phyloP scores from a whole-genome alignment of 2,329 filamentous ascomycete species.

The Ploettnerulaceae sp. region DNA sequence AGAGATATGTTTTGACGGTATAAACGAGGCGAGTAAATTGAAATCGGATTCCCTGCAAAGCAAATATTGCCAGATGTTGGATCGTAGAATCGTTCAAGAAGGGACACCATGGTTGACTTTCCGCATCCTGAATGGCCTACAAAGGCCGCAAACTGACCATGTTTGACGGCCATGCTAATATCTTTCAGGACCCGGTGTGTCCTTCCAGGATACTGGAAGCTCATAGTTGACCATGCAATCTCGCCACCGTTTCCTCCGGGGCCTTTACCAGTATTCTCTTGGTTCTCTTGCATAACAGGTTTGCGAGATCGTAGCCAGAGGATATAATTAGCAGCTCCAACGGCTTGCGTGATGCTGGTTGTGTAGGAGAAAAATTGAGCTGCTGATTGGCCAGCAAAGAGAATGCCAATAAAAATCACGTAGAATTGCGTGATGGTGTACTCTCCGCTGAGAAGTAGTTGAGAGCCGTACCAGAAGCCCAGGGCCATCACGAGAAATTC shows the following conservation, averaged over 20 bases:
- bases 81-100: conserved; percentile 82
- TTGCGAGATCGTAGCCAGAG: conserved; percentile 32
- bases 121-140: conserved; percentile 54
- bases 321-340: conserved; percentile 35
- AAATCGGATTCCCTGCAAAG: conserved; percentile 42
- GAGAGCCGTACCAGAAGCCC: conserved; percentile 37
- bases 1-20: conserved; percentile 49
- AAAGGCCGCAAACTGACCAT: conserved; percentile 69
- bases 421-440: conserved; percentile 44
- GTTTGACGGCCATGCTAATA: conserved; percentile 38
- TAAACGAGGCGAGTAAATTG: conserved; percentile 49
- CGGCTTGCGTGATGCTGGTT: conserved; percentile 8
- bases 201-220: conserved; percentile 11
- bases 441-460: conserved; percentile 38
- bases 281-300: conserved; percentile 12
- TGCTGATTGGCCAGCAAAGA: conserved; percentile 27
- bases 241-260: conserved; percentile 6
- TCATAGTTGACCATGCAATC: conserved; percentile 4
- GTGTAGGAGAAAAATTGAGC: conserved; percentile 10
- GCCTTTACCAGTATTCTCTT: conserved; percentile 4
- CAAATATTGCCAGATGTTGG: conserved; percentile 12
- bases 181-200: conserved; percentile 8
- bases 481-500: conserved; percentile 33
- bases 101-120: conserved; percentile 63
- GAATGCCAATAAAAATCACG: conserved; percentile 45